Conservation (phyloP, 495 filamentous ascomycete genomes). For the Aspergillus sclerotiicarbonarius region DNA sequence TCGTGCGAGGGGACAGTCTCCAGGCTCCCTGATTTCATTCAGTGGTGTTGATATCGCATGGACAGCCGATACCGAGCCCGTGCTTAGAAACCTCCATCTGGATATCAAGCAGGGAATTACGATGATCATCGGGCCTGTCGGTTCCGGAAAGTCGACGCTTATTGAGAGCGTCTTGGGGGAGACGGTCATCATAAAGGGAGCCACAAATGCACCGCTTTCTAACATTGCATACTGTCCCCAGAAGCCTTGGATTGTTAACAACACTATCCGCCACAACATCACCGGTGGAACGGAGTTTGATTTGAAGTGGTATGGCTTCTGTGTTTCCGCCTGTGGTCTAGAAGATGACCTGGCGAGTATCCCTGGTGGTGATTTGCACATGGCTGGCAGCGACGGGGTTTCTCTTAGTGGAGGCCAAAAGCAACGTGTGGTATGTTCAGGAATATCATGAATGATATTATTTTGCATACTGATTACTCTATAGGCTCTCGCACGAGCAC, state of each 20-base stretch:
- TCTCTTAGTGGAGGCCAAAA: constrained; percentile 54
- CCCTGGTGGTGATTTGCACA: constrained; percentile 65
- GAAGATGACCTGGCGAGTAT: background rate
- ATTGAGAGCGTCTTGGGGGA: constrained; percentile 26
- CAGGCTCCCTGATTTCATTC: background rate
- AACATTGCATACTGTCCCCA: constrained; percentile 41
- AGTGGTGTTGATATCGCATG: background rate
- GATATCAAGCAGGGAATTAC: constrained; percentile 18
- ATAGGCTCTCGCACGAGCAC: background rate
- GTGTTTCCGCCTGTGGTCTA: background rate
- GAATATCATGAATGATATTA: constrained; percentile 14
- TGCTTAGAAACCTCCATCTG: constrained; percentile 1
- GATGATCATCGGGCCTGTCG: constrained; percentile 39
- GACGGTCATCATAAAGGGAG: background rate
- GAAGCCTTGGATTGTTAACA: constrained; percentile 40
- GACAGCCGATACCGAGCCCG: background rate
- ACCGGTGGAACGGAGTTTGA: constrained; percentile 17
- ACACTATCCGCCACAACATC: constrained; percentile 40
- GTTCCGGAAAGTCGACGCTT: constrained; percentile 38
- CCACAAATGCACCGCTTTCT: constrained; percentile 3
- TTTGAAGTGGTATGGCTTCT: background rate
- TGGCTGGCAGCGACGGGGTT: constrained; percentile 80
- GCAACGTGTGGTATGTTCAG: constrained; percentile 56
- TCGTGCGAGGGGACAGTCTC: background rate
- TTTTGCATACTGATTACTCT: background rate